A percentile compares a stretch with the other conserved stretches of the same genome.
Conservation (phyloP, 2,329 filamentous ascomycete genomes). For the Gnomoniopsis sp. region DNA sequence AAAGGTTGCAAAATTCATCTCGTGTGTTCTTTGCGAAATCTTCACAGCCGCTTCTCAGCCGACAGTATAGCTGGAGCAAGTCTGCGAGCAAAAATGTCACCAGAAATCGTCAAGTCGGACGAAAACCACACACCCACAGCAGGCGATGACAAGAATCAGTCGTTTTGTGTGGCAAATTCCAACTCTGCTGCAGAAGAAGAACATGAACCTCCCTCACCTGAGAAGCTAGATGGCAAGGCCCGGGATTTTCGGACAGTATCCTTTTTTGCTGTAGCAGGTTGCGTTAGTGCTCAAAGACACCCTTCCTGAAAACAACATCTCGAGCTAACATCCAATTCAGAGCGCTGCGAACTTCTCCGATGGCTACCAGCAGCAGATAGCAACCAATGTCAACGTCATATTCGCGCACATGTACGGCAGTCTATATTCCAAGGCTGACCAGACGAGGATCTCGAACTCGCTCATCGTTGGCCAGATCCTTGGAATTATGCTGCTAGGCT, state of each 20-base stretch:
- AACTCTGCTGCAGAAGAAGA: neutral
- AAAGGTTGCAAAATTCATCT: neutral
- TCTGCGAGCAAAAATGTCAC: neutral
- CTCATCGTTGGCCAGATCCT: constrained; percentile 30
- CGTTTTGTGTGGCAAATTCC: neutral
- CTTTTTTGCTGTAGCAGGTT: constrained; percentile 4
- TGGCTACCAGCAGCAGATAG: constrained; percentile 30
- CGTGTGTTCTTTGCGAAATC: no score
- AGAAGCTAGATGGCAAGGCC: neutral
- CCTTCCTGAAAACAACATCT: neutral
- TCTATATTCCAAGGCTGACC: constrained; percentile 26
- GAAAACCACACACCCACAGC: neutral
- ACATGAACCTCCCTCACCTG: neutral
- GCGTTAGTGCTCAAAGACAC: neutral
- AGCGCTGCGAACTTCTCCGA: constrained; percentile 29
- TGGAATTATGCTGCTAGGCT: constrained; percentile 31
- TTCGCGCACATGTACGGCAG: constrained; percentile 28
- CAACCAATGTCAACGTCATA: constrained; percentile 30
- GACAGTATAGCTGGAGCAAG: neutral
- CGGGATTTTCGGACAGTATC: neutral
- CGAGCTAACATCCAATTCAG: neutral
- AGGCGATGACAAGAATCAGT: neutral
- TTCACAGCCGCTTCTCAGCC: no score
- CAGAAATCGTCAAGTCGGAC: neutral
- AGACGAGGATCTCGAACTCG: constrained; percentile 30